Evolutionary conservation across 768 basidiomycete genomes (phyloP).

Genomic region (Dioszegia crocea): DNA sequence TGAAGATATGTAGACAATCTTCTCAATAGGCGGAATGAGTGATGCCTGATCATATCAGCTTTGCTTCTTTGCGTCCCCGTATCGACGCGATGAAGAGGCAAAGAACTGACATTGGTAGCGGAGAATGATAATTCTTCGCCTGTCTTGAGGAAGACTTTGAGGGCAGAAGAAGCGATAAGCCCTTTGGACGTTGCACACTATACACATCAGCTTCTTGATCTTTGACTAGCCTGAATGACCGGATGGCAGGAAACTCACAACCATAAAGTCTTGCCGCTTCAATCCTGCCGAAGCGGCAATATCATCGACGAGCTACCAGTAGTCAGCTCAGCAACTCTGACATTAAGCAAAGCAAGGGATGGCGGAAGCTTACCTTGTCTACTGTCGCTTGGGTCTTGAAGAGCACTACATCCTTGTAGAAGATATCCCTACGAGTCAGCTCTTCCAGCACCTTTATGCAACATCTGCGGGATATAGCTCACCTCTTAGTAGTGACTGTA

Average conservation of each 20-base stretch:
- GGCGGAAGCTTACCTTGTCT: conserved; percentile 58
- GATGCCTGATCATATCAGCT: conserved; percentile 57
- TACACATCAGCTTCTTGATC: not conserved
- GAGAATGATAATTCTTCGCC: conserved; percentile 54
- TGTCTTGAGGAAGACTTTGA: conserved; percentile 59
- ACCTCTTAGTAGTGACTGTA: conserved; percentile 34
- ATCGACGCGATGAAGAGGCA: not conserved
- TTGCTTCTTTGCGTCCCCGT: no score
- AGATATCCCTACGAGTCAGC: conserved; percentile 66
- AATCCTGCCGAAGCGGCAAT: conserved; percentile 76
- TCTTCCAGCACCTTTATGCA: conserved; percentile 33
- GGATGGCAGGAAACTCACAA: conserved; percentile 55
- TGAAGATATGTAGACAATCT: conserved; percentile 63
- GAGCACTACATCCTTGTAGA: conserved; percentile 73
- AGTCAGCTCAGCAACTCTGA: conserved; percentile 8
- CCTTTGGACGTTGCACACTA: conserved; percentile 89
- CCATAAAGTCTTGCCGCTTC: conserved; percentile 69
- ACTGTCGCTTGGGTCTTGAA: conserved; percentile 76
- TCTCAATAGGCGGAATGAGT: conserved; percentile 72
- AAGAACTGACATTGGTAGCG: not conserved
- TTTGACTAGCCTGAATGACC: not conserved
- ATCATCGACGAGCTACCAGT: conserved; percentile 77
- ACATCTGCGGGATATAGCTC: not conserved
- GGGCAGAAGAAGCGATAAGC: conserved; percentile 66
- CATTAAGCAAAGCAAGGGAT: not conserved